Base-by-base conservation (phyloP, 257 asterid genomes). In the Paraleonurus japonicus region DNA sequence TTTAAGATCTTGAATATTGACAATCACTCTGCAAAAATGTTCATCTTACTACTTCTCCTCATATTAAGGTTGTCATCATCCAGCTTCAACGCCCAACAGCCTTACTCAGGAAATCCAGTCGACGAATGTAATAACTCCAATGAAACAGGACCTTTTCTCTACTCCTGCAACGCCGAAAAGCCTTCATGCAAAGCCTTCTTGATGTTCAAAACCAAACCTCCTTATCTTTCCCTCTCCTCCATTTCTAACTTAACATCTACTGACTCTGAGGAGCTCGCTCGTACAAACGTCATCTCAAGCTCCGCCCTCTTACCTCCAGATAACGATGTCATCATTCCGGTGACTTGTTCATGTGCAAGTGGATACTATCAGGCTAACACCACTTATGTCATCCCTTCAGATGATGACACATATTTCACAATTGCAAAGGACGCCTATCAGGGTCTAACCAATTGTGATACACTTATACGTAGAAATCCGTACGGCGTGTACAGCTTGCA, bases 361-460 rank as follows among this genome's bases (percentile, higher is more conserved):
- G 69, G 54, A 37, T 86, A 81, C 83, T 90, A 86, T 47, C 92
- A 83, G 67, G 88, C 96, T 17, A 82, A 79, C 70, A 60, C 89
- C 32, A 81, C 89, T 28, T 88, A 90, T 55, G 39, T 76, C 26
- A 62, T 54, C 23, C 43, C 16, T 11, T 41, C 60, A 12, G 33
- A 0, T 12, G 22, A 19, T 15, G 74, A 80, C 5, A 81, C 85
- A 30, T 90, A 88, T 51, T 79, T 68, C 51, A 73, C 79, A 6
- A 84, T 88, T 0, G 89, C 92, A 15, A 85, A 79, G 59, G 20
- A 37, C 16, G 83, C 78, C 0, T 88, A 59, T 33, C 82, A 87
- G 72, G 89, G 89, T 55, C 85, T 90, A 9, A 76, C 95, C 22
- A 76, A 89, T 53, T 90, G 95, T 65, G 67, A 79, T 75, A 86